Evolutionary conservation across 73 alveolate genomes (phyloP).

Genomic region (Tetrahymena borealis): DNA sequence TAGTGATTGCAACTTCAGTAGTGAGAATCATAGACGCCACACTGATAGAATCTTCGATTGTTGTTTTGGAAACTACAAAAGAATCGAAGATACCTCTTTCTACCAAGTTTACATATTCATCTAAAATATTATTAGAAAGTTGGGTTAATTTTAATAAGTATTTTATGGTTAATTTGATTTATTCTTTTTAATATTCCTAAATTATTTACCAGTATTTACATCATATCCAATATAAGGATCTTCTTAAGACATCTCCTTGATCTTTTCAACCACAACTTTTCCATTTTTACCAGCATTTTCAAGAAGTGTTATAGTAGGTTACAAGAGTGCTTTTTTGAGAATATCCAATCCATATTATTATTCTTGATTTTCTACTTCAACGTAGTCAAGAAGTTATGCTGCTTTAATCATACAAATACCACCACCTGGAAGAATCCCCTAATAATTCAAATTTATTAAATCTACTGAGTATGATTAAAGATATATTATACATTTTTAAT

Average conservation of each 20-base stretch:
- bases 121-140: background rate
- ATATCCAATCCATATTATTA: background rate
- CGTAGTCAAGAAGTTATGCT: background rate
- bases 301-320: background rate
- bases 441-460: background rate
- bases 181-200: no score
- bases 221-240: background rate
- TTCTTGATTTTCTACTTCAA: background rate
- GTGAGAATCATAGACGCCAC: background rate
- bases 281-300: background rate
- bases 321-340: background rate
- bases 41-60: background rate
- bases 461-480: background rate
- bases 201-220: background rate
- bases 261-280: background rate
- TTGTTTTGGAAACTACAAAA: background rate
- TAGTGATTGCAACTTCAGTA: background rate
- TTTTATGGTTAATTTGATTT: no score
- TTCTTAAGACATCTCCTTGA: background rate
- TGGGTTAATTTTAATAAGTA: no score
- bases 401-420: background rate
- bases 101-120: background rate
- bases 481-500: conserved; percentile 30
- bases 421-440: background rate
- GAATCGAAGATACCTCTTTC: background rate